Evolutionary conservation across 306 rosid genomes (phyloP).

Genomic region (Ormosia semicastrata): DNA sequence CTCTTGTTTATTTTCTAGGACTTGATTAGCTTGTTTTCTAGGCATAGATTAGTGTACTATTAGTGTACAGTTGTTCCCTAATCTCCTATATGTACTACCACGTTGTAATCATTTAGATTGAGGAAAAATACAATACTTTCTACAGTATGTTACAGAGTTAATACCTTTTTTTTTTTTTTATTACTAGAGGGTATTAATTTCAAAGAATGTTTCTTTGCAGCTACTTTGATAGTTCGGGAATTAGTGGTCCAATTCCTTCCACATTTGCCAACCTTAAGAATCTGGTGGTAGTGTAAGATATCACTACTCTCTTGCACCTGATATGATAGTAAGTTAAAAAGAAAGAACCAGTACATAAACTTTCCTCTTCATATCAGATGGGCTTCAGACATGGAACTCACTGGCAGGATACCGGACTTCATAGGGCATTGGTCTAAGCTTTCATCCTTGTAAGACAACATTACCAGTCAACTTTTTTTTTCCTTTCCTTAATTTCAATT

Average conservation of each 20-base stretch:
- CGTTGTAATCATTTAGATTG: too few species aligned
- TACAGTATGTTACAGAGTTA: background rate
- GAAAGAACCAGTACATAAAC: background rate
- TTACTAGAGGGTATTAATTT: constrained; percentile 3
- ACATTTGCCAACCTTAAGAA: constrained; percentile 56
- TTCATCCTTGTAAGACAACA: constrained; percentile 52
- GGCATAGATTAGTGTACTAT: too few species aligned
- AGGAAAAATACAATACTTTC: too few species aligned
- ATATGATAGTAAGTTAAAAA: background rate
- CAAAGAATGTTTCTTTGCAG: constrained; percentile 41
- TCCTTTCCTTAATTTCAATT: too few species aligned
- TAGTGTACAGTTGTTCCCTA: too few species aligned
- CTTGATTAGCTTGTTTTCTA: too few species aligned
- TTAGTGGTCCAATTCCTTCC: too few species aligned
- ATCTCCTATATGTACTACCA: too few species aligned
- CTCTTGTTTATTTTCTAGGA: too few species aligned
- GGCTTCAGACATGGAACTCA: constrained; percentile 65
- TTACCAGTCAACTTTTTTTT: too few species aligned
- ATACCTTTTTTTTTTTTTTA: background rate
- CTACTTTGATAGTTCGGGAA: constrained; percentile 69
- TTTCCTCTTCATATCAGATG: constrained; percentile 48
- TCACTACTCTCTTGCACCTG: background rate
- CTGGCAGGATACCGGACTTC: constrained; percentile 70
- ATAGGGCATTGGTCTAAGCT: constrained; percentile 71
- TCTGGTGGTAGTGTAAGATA: constrained; percentile 54